Conservation (phyloP, 169 alveolate species). For the Perkinsus marinus region DNA sequence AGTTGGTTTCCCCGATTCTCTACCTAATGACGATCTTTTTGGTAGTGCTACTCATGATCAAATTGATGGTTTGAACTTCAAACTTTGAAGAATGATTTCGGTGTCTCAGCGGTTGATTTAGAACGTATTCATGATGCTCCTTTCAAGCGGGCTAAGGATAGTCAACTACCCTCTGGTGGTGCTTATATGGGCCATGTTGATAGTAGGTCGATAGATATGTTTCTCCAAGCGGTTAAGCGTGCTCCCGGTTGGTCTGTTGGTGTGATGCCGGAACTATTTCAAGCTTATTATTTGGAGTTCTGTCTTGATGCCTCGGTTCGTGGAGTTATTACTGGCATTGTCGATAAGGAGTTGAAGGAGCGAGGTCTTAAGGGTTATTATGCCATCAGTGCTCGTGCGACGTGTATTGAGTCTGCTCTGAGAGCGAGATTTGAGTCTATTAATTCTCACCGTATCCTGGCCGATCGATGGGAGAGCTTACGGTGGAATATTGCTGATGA, state of each 20-base stretch:
- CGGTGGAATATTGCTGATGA: neutral
- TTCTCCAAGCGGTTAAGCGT: neutral
- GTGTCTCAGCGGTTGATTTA: neutral
- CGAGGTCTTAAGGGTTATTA: neutral
- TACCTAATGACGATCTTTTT: too few relatives aligned
- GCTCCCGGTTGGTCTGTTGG: neutral
- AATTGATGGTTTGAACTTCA: neutral
- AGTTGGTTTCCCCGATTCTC: too few relatives aligned
- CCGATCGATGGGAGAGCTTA: neutral
- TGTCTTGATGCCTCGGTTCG: neutral
- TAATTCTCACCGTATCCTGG: neutral
- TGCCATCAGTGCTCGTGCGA: neutral
- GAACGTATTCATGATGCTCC: neutral
- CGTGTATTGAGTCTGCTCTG: neutral
- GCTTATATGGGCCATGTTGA: neutral
- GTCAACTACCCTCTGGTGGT: neutral
- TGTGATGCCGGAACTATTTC: neutral
- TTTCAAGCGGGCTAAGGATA: neutral
- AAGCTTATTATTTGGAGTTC: neutral
- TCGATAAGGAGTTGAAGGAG: neutral
- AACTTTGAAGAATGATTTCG: too few relatives aligned
- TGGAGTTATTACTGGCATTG: neutral
- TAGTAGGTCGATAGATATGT: neutral
- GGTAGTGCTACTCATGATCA: neutral
- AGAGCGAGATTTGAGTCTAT: neutral